Percentiles rank a stretch among this genome's conserved stretches.
Conservation (phyloP, 306 rosid species). For the Rosa multiflora region DNA sequence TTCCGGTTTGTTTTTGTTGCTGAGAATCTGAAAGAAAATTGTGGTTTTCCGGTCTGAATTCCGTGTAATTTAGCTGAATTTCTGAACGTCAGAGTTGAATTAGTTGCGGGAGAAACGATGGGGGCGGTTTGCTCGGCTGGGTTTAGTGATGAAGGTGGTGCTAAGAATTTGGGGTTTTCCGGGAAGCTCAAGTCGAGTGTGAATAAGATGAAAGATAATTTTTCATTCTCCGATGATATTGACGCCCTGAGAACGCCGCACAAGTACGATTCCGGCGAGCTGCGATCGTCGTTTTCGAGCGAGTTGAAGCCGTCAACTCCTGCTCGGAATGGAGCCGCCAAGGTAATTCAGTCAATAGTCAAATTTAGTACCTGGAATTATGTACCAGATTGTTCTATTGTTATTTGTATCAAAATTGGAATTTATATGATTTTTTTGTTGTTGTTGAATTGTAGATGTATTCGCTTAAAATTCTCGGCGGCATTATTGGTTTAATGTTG, state of each 20-base stretch:
- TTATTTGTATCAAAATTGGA: background rate
- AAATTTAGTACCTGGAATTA: background rate
- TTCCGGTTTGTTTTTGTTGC: background rate
- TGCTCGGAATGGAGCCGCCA: constrained; percentile 29
- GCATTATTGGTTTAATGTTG: constrained; percentile 11
- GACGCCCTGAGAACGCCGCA: constrained; percentile 31
- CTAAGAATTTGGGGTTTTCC: constrained; percentile 39
- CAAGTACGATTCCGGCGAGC: constrained; percentile 32
- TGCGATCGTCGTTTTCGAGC: constrained; percentile 32
- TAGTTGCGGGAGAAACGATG: constrained; percentile 32
- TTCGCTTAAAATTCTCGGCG: background rate
- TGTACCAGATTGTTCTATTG: background rate
- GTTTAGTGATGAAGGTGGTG: constrained; percentile 30
- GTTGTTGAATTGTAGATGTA: background rate
- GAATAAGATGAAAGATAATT: constrained; percentile 26
- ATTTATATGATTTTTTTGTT: background rate
- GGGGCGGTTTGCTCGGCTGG: constrained; percentile 84
- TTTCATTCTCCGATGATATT: constrained; percentile 30
- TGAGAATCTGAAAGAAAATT: background rate
- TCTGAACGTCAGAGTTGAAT: background rate
- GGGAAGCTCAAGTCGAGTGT: constrained; percentile 43
- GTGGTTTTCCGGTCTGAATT: background rate
- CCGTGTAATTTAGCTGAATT: background rate
- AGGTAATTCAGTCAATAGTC: constrained; percentile 31
- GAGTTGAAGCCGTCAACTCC: constrained; percentile 40